These are phyloP conservation scores for Quercus suber DNA, from an alignment of 306 rosid species.

Conservation along the genomic window DNA sequence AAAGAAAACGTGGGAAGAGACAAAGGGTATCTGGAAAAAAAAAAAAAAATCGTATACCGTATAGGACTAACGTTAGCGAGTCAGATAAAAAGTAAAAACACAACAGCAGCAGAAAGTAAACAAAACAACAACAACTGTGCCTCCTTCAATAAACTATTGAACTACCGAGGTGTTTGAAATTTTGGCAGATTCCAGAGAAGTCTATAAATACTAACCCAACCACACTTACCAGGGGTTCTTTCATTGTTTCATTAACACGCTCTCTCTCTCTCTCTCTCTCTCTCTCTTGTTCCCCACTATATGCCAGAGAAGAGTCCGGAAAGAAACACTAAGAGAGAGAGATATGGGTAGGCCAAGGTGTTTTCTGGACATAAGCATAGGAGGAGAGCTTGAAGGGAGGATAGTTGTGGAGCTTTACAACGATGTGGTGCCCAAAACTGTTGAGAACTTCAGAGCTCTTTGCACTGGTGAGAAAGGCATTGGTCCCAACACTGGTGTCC, in stretches of 20 bases:
- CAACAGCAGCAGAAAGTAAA: background rate
- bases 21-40: no score
- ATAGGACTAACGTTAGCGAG: background rate
- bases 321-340: background rate
- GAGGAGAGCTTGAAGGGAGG: slow-evolving; percentile 86
- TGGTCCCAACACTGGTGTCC: slow-evolving; percentile 71
- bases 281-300: background rate
- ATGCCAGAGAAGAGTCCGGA: background rate
- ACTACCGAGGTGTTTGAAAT: background rate
- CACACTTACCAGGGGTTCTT: background rate
- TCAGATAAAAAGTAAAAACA: background rate
- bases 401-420: slow-evolving; percentile 69
- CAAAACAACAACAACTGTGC: background rate
- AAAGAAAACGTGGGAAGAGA: no score
- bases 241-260: no score
- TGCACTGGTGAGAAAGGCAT: slow-evolving; percentile 91
- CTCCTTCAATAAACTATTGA: background rate
- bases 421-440: slow-evolving; percentile 73
- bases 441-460: slow-evolving; percentile 83
- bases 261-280: background rate
- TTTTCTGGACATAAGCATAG: slow-evolving; percentile 74
- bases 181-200: background rate
- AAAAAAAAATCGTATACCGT: background rate
- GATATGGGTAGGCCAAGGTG: slow-evolving; percentile 66
- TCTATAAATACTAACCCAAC: background rate